Evolutionary conservation across 2,329 filamentous ascomycete species (phyloP).

Genomic region (Taxawa tesnikishii): DNA sequence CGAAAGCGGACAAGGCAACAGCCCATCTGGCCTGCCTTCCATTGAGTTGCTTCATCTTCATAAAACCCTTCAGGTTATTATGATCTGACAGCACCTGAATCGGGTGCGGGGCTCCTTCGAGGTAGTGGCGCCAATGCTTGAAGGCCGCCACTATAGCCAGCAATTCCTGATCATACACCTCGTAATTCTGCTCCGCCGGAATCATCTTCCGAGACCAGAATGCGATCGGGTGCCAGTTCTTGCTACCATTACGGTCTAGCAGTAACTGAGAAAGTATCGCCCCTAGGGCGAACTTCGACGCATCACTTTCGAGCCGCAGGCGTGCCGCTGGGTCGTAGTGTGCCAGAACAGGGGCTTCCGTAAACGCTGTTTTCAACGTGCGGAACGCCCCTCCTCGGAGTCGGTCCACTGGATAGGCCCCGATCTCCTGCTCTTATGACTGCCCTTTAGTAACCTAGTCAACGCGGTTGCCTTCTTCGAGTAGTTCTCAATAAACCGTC

Average conservation of each 20-base stretch:
- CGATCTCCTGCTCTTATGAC: neutral
- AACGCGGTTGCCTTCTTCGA: neutral
- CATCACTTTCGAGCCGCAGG: conserved; percentile 3
- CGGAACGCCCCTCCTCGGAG: neutral
- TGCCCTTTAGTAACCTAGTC: conserved; percentile 2
- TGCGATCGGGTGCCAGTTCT: conserved; percentile 3
- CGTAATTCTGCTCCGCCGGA: conserved; percentile 5
- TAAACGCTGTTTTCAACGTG: conserved; percentile 6
- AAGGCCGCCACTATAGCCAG: conserved; percentile 8
- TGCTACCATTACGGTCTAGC: no score
- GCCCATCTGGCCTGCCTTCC: conserved; percentile 4
- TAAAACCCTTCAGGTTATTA: conserved; percentile 7
- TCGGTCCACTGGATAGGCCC: neutral
- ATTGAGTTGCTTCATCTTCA: conserved; percentile 3
- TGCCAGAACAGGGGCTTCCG: conserved; percentile 4
- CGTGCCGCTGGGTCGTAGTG: conserved; percentile 3
- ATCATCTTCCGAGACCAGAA: conserved; percentile 5
- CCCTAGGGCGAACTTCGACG: conserved; percentile 1
- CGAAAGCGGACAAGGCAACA: conserved; percentile 3
- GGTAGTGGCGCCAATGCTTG: conserved; percentile 7
- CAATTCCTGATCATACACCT: conserved; percentile 8
- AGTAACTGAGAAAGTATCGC: conserved; percentile 6
- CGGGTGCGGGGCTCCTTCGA: conserved; percentile 2
- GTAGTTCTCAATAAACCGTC: conserved; percentile 4
- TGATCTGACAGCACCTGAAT: conserved; percentile 4